Percentiles rank a stretch among this genome's conserved stretches.
phyloP scores from a whole-genome alignment of 495 filamentous ascomycete genomes.

The Viridothelium virens region DNA sequence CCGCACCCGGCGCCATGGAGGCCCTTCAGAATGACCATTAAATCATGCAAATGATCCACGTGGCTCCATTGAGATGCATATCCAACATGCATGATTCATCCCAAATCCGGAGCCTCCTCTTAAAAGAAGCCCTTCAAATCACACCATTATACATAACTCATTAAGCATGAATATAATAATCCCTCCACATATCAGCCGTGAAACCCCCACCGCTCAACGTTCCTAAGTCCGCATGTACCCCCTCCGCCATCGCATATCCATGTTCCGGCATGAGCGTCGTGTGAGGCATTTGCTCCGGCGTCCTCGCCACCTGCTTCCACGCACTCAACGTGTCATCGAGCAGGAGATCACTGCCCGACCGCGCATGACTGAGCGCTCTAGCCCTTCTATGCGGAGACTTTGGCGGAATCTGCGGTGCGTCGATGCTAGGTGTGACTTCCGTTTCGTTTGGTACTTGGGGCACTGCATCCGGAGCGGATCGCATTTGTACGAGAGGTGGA shows the following conservation, averaged over 20 bases:
- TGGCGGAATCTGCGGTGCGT: neutral
- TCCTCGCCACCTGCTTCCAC: neutral
- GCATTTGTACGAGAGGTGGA: neutral
- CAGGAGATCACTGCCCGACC: neutral
- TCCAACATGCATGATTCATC: too few relatives aligned
- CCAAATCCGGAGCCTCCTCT: neutral
- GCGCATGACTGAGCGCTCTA: neutral
- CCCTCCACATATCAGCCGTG: neutral
- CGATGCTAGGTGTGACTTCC: neutral
- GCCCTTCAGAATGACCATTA: too few relatives aligned
- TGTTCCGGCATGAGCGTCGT: neutral
- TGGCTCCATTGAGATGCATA: too few relatives aligned
- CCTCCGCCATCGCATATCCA: neutral
- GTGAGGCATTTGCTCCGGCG: neutral
- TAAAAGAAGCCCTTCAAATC: neutral
- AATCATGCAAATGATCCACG: too few relatives aligned
- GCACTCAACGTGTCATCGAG: neutral
- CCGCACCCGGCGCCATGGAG: too few relatives aligned
- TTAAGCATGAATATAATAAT: neutral
- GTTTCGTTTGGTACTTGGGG: neutral
- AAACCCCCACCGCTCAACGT: slow-evolving; percentile 1
- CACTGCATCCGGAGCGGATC: neutral
- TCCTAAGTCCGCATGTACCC: neutral
- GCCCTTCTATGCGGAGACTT: neutral
- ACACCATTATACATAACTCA: neutral